Evolutionary conservation across 345 rosid genomes (phyloP).

Genomic region (Viola odorata): DNA sequence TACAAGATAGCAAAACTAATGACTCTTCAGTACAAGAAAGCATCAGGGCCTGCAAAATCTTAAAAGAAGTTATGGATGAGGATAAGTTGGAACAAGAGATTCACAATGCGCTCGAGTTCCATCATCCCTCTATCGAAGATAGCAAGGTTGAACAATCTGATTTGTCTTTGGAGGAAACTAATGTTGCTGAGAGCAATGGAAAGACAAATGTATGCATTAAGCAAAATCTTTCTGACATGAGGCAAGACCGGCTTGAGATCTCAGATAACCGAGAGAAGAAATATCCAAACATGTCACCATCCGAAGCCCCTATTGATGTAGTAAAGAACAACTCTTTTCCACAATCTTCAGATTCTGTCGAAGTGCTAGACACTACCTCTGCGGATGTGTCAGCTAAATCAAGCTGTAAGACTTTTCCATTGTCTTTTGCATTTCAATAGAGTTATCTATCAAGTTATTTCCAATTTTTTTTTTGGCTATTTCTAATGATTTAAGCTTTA

Average conservation of each 20-base stretch:
- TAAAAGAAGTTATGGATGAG: constrained; percentile 4
- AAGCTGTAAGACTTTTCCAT: constrained; percentile 14
- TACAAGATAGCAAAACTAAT: not conserved
- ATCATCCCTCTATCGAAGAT: not conserved
- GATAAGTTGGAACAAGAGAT: constrained; percentile 13
- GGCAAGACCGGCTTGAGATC: not conserved
- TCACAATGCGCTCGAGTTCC: not conserved
- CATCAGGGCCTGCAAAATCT: not conserved
- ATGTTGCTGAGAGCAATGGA: not conserved
- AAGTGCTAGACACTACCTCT: constrained; percentile 3
- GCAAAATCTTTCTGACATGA: constrained; percentile 9
- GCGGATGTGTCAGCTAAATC: constrained; percentile 7
- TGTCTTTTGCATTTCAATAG: not conserved
- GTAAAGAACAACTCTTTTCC: not conserved
- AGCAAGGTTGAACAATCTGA: not conserved
- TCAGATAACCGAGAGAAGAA: not conserved
- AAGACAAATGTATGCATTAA: not conserved
- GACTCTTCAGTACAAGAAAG: constrained; percentile 3
- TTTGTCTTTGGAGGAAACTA: constrained; percentile 7
- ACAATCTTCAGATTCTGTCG: constrained; percentile 15
- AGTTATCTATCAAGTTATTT: no score
- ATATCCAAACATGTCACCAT: not conserved
- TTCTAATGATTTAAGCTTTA: no score
- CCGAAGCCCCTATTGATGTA: constrained; percentile 7
- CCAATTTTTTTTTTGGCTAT: no score